Evolutionary conservation across 2,329 filamentous ascomycete genomes (phyloP).

Genomic region (Proliferodiscus dingleyae): DNA sequence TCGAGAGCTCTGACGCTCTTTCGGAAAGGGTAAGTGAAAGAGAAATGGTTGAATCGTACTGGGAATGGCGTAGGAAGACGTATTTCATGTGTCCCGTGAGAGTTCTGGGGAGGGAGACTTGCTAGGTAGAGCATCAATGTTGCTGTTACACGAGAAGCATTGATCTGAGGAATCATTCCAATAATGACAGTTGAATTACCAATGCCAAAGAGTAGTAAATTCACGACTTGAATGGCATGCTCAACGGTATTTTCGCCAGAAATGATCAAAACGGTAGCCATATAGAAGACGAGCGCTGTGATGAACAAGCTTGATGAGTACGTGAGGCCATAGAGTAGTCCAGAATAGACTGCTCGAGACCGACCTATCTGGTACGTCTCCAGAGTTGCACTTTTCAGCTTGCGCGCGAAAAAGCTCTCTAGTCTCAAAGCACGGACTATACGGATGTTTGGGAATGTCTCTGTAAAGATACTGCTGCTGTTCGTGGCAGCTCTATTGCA

Average conservation of each 20-base stretch:
- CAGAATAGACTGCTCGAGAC: slow-evolving; percentile 61
- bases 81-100: slow-evolving; percentile 38
- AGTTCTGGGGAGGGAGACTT: slow-evolving; percentile 43
- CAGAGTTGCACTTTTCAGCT: slow-evolving; percentile 50
- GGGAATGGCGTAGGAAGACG: slow-evolving; percentile 39
- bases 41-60: slow-evolving; percentile 51
- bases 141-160: slow-evolving; percentile 67
- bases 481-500: slow-evolving; percentile 59
- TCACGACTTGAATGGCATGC: slow-evolving; percentile 68
- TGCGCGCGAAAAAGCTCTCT: slow-evolving; percentile 64
- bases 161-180: slow-evolving; percentile 74
- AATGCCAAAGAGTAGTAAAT: slow-evolving; percentile 79
- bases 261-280: slow-evolving; percentile 62
- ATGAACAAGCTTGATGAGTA: slow-evolving; percentile 68
- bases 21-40: slow-evolving; percentile 66
- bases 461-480: slow-evolving; percentile 60
- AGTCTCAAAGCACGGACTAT: slow-evolving; percentile 72
- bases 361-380: slow-evolving; percentile 57
- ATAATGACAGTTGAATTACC: slow-evolving; percentile 67
- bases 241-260: slow-evolving; percentile 45
- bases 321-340: slow-evolving; percentile 71
- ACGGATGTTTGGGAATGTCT: slow-evolving; percentile 73
- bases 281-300: slow-evolving; percentile 78
- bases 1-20: slow-evolving; percentile 51
- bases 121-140: slow-evolving; percentile 67